Base-by-base conservation (phyloP, 495 filamentous ascomycete species). In the Aspergillus sclerotioniger region DNA sequence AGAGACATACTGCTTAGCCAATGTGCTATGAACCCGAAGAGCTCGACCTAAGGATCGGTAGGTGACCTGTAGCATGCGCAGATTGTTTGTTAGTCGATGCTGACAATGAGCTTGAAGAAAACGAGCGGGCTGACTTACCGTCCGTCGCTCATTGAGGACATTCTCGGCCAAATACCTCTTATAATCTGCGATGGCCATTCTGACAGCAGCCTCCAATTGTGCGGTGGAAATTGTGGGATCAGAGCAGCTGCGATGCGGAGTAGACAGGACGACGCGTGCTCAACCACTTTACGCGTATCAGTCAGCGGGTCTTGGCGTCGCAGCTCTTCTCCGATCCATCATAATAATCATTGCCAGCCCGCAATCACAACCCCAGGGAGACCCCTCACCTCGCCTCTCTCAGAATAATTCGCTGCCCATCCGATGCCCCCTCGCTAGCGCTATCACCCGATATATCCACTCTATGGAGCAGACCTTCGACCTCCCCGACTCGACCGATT, bases 401-500 rank as follows among this genome's bases (percentile, higher is more conserved):
- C 41, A 20, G 33, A 37, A 19, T 25, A 29, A 20, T 35, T n/a
- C 44, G 28, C 47, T 56, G 20, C 10, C 13, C 16, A 10, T 33
- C 32, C 20, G 31, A 50, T 50, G 25, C 13, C 17, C 13, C 31
- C 20, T 15, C 51, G 32, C 6, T 53, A 53, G 35, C 51, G 12
- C 37, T 32, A 21, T 32, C 47, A 13, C 25, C 13, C 31, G 31
- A 41, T 15, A 25, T 28, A 58, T 35, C 17, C 6, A 16, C 25
- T 17, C 33, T 2, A 82, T 81, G 79, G 74, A 80, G 60, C 59
- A 60, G 52, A 69, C 84, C 7, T 76, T 79, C 64, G 84, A 91
- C 54, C 75, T 98, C 46, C 75, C 90, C 35, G 92, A 98, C 74
- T 87, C 93, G 6, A 93, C 93, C 47, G 95, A 98, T 79, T 98